Conservation (phyloP, 768 basidiomycete genomes). For the Cubamyces lactineus region DNA sequence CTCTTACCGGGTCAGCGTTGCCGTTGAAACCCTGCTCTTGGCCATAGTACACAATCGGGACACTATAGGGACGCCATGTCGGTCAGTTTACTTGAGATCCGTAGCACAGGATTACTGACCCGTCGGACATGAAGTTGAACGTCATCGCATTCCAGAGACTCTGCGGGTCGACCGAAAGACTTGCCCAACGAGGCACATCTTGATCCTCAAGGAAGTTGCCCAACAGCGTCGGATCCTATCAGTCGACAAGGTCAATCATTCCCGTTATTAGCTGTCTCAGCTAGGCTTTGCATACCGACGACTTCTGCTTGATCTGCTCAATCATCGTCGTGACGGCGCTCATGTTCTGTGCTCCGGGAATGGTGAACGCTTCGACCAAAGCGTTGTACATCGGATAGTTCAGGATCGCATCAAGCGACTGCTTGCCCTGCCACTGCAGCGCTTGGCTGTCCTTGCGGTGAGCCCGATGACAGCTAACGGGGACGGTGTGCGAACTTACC, state of each 20-base stretch:
- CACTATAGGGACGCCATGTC: constrained; percentile 37
- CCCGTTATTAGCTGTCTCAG: background rate
- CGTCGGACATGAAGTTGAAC: constrained; percentile 76
- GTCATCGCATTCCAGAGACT: constrained; percentile 76
- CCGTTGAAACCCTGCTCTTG: constrained; percentile 77
- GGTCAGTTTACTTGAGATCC: background rate
- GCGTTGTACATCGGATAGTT: constrained; percentile 74
- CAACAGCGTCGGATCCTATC: constrained; percentile 44
- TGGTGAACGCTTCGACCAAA: constrained; percentile 64
- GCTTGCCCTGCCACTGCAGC: constrained; percentile 62
- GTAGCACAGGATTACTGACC: constrained; percentile 36
- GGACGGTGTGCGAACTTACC: constrained; percentile 39
- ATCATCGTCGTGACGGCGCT: constrained; percentile 57
- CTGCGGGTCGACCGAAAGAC: constrained; percentile 71
- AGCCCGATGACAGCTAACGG: background rate
- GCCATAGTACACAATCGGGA: constrained; percentile 82
- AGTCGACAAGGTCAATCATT: background rate
- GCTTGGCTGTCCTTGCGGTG: constrained; percentile 44
- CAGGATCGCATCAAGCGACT: constrained; percentile 67
- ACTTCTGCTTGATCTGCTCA: constrained; percentile 54
- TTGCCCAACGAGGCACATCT: constrained; percentile 75
- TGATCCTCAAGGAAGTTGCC: constrained; percentile 86
- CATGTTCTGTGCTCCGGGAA: constrained; percentile 70
- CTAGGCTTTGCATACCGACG: constrained; percentile 40
- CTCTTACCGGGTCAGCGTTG: constrained; percentile 61